Percentiles rank a stretch among this genome's conserved stretches.
These are phyloP conservation scores for Mycena amicta DNA, from an alignment of 768 basidiomycete genomes.

Conservation along the genomic window DNA sequence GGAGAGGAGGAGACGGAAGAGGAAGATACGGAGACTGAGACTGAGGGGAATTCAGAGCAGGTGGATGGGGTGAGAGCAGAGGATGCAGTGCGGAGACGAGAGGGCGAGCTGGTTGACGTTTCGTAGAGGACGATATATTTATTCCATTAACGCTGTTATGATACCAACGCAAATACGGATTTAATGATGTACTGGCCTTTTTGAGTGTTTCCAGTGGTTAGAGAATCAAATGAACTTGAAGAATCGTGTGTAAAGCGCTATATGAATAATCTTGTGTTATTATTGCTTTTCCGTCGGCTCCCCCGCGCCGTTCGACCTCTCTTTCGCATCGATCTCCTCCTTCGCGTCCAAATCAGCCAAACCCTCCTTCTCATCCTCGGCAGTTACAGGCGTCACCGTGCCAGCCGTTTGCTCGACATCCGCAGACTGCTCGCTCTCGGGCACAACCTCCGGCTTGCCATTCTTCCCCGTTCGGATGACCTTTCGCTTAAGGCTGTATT, in stretches of 20 bases:
- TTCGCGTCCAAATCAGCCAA: not conserved
- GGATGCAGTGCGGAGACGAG: not conserved
- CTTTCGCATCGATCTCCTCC: not conserved
- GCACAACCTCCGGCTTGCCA: slow-evolving; percentile 3
- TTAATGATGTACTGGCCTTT: too few species aligned
- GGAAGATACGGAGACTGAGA: slow-evolving; percentile 1
- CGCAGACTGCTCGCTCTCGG: not conserved
- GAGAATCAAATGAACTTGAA: too few species aligned
- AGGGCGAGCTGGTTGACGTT: slow-evolving; percentile 17
- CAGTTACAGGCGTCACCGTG: not conserved
- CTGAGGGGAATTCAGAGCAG: not conserved
- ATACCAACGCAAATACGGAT: too few species aligned
- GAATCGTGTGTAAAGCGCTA: too few species aligned
- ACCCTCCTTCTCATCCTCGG: not conserved
- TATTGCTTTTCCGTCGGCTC: not conserved
- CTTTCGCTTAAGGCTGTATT: slow-evolving; percentile 21
- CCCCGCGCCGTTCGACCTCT: not conserved
- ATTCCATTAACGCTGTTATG: not conserved
- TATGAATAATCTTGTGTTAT: too few species aligned
- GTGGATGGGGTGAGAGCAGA: not conserved
- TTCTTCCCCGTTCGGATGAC: slow-evolving; percentile 12
- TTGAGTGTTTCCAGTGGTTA: too few species aligned
- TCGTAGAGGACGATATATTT: not conserved
- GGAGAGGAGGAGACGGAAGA: not conserved
- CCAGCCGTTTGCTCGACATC: not conserved